Evolutionary conservation across 805 yeast genomes (phyloP), one percentile per base, ranked within the genome.

Genomic region (Yamadazyma scolyti): DNA sequence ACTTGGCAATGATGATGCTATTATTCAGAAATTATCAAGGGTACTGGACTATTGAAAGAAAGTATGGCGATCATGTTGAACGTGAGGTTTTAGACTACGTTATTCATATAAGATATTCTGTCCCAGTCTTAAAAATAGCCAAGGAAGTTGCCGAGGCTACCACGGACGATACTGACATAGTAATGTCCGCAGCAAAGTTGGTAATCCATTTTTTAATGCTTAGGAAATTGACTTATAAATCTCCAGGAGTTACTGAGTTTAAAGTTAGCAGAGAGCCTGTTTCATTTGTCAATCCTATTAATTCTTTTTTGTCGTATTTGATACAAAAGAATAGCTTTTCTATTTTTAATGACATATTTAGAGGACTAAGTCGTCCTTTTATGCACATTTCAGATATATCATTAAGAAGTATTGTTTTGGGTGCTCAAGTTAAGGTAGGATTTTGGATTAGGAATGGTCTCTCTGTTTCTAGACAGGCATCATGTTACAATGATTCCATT

Each of bases 381-480:
- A 42, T 71, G 31, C 51, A 52, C 3, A 61, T 78, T 11, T 65
- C 82, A 0, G 87, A 80, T 50, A 61, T 70, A 30, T 68, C 82
- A 0, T 50, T 82, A 28, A 67, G 82, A 49, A 70, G 80, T 10
- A 58, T 78, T 19, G 87, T 79, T 1, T 57, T 81, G 18, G 68
- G 73, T 12, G 57, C 79, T 3, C 90, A 82, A 46, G 73, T 80
- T 3, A 70, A 69, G 20, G 58, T 73, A 2, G 83, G 83, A 1
- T 75, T 73, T 39, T 82, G 93, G 93, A 71, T 82, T 2, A 70
- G 90, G 56, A 82, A 82, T 46, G 93, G 93, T 13, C 47, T 61
- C 31, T 65, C 73, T 5, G 73, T 69, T 2, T 52, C 75, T 4
- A 63, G 70, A 25, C 77, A 76, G 41, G 71, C 78, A 0, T 49